A percentile compares a stretch with the other conserved stretches of the same genome.
Evolutionary conservation across 257 asterid genomes (phyloP).

Genomic region (Orobanche coerulescens): DNA sequence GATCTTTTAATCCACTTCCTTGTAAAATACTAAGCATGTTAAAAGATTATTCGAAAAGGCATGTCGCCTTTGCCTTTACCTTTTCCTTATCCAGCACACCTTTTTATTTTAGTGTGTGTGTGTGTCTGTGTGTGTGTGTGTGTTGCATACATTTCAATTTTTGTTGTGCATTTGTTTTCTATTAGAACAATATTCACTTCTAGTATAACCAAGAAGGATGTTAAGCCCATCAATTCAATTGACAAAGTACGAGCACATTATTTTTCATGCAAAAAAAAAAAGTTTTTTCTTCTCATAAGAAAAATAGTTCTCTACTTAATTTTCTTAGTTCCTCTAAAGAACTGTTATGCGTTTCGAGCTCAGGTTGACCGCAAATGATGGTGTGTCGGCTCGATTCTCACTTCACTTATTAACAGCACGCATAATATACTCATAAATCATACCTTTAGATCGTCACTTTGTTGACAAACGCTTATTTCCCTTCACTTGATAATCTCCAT

Average conservation of each 20-base stretch:
- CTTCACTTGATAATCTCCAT: too few relatives aligned
- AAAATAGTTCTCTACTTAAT: not conserved
- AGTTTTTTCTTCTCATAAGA: too few relatives aligned
- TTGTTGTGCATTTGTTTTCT: not conserved
- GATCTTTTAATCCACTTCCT: too few relatives aligned
- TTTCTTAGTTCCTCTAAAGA: too few relatives aligned
- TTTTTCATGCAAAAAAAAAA: too few relatives aligned
- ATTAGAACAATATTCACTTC: not conserved
- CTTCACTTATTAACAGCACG: not conserved
- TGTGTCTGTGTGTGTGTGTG: too few relatives aligned
- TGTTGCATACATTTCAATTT: not conserved
- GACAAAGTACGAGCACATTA: not conserved
- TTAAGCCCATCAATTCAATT: not conserved
- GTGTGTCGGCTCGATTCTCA: not conserved
- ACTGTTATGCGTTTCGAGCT: not conserved
- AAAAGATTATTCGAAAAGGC: too few relatives aligned
- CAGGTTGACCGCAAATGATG: not conserved
- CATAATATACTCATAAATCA: too few relatives aligned
- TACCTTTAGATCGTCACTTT: too few relatives aligned
- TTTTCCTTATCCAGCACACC: slow-evolving; percentile 12
- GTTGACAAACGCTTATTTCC: too few relatives aligned
- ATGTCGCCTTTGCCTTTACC: slow-evolving; percentile 23
- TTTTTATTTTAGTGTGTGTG: too few relatives aligned
- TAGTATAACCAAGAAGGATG: not conserved
- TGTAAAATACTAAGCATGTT: too few relatives aligned